Evolutionary conservation across 345 rosid genomes (phyloP).

Genomic region (Gossypium turneri): DNA sequence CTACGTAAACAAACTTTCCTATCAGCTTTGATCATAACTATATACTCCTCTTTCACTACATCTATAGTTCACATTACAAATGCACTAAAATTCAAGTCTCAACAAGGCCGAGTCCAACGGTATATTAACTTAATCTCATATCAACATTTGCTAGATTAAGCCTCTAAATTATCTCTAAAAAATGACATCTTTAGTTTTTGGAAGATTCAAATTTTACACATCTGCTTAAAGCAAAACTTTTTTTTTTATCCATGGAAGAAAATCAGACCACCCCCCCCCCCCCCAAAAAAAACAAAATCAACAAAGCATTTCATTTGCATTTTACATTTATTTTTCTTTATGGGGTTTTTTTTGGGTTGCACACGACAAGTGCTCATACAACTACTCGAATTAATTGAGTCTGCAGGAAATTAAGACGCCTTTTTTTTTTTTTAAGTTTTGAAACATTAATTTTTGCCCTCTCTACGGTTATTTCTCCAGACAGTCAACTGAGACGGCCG

Average conservation of each 20-base stretch:
- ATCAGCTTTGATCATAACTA: not conserved
- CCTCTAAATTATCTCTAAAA: not conserved
- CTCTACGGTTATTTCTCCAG: not conserved
- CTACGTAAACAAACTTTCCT: no score
- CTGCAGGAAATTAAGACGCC: not conserved
- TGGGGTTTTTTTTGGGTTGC: not conserved
- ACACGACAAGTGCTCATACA: slow-evolving; percentile 2
- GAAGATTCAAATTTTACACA: not conserved
- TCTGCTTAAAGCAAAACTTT: not conserved
- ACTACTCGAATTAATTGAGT: not conserved
- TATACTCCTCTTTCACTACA: not conserved
- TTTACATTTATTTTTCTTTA: not conserved
- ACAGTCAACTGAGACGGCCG: slow-evolving; percentile 3
- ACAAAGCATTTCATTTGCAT: not conserved
- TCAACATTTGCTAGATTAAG: not conserved
- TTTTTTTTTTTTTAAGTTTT: not conserved
- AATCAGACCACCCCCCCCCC: not conserved
- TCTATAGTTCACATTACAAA: not conserved
- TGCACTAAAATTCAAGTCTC: not conserved
- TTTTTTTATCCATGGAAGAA: not conserved
- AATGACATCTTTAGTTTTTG: not conserved
- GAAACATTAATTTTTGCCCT: not conserved
- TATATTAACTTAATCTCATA: not conserved
- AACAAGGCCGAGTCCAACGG: not conserved
- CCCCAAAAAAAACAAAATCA: no score